Conservation (phyloP, 371 early-diverging fungal species). For the Mortierella sp. region DNA sequence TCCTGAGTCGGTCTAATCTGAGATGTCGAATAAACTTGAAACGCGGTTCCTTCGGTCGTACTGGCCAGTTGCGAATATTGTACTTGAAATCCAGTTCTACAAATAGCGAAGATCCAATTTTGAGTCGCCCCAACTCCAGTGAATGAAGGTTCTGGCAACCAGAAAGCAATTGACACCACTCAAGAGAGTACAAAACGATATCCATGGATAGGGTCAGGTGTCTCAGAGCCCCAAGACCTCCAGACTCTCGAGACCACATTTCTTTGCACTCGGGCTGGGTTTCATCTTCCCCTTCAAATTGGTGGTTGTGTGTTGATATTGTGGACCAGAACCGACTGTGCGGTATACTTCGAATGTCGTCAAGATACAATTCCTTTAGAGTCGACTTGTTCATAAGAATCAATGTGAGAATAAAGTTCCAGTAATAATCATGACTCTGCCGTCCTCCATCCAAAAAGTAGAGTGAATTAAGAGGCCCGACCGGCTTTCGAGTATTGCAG, state of each 20-base stretch:
- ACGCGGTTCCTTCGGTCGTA: not conserved
- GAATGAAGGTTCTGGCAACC: not conserved
- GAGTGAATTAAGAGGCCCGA: not conserved
- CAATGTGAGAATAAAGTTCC: not conserved
- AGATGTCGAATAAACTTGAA: not conserved
- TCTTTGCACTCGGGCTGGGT: not conserved
- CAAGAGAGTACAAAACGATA: not conserved
- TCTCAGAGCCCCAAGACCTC: not conserved
- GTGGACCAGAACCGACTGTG: not conserved
- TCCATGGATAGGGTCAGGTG: not conserved
- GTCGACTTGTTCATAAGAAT: not conserved
- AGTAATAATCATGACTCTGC: not conserved
- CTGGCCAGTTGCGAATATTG: not conserved
- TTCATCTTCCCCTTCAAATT: not conserved
- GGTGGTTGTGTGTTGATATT: not conserved
- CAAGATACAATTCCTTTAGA: not conserved
- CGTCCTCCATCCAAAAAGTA: not conserved
- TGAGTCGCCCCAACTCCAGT: not conserved
- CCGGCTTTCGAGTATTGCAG: not conserved
- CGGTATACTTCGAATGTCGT: not conserved
- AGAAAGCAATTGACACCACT: conserved; percentile 4
- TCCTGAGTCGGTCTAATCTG: not conserved
- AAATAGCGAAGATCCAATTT: not conserved
- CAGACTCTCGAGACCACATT: not conserved
- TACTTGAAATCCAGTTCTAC: not conserved